Evolutionary conservation across 768 basidiomycete genomes (phyloP).

Genomic region (Trametes coccinea): DNA sequence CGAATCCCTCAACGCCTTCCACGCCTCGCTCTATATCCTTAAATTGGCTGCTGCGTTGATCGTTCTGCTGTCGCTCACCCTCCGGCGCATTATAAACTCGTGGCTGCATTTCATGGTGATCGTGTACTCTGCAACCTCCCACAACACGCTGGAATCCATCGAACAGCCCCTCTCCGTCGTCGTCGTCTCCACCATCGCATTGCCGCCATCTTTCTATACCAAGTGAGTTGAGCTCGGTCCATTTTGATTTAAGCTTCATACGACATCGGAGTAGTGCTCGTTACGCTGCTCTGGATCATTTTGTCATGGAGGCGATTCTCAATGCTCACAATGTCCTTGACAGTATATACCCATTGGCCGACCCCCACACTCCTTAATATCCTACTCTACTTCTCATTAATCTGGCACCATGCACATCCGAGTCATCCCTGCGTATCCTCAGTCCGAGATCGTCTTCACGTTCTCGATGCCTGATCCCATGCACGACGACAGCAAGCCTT

Average conservation of each 20-base stretch:
- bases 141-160: background rate
- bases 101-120: too few species aligned
- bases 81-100: background rate
- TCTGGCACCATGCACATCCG: constrained; percentile 54
- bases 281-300: too few species aligned
- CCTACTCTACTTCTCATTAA: constrained; percentile 7
- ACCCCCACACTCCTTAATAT: constrained; percentile 8
- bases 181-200: background rate
- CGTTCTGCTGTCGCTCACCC: background rate
- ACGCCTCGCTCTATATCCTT: background rate
- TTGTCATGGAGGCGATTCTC: too few species aligned
- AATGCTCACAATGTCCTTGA: background rate
- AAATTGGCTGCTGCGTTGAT: background rate
- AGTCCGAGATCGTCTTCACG: constrained; percentile 60
- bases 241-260: background rate
- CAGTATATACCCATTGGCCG: constrained; percentile 17
- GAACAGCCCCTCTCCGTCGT: background rate
- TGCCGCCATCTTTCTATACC: background rate
- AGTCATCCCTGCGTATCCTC: constrained; percentile 45
- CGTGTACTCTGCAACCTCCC: too few species aligned
- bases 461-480: constrained; percentile 47
- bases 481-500: constrained; percentile 10
- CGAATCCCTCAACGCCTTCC: background rate
- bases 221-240: constrained; percentile 1
- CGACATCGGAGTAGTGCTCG: too few species aligned